Conservation (phyloP, 2,329 filamentous ascomycete species). For the Cryphonectria radicalis region DNA sequence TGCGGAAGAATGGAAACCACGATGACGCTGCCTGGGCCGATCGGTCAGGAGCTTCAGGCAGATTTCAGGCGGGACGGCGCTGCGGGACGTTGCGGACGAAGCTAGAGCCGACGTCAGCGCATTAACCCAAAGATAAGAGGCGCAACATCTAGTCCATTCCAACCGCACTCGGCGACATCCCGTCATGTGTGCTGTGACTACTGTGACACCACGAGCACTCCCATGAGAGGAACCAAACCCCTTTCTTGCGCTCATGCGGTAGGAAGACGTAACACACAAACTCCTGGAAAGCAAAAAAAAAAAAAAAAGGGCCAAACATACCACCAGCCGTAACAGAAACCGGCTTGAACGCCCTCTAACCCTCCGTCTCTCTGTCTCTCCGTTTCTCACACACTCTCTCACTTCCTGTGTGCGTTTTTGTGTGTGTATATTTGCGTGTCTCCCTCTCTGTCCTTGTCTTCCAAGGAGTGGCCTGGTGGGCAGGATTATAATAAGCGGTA, state of each 20-base stretch:
- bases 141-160: conserved; percentile 21
- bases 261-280: background rate
- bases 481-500: background rate
- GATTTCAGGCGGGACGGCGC: background rate
- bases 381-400: background rate
- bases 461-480: background rate
- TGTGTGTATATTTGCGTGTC: too few species aligned
- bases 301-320: conserved; percentile 3
- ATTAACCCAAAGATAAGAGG: conserved; percentile 38
- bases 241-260: background rate
- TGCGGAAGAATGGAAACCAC: conserved; percentile 11
- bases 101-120: conserved; percentile 52
- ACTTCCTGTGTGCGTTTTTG: background rate
- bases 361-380: background rate
- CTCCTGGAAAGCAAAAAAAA: background rate
- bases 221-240: background rate
- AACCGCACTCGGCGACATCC: conserved; percentile 1
- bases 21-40: conserved; percentile 8
- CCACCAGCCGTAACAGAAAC: background rate
- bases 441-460: background rate
- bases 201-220: background rate
- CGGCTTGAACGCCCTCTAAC: background rate
- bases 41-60: conserved; percentile 10
- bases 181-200: background rate
- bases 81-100: conserved; percentile 17